Evolutionary conservation across 805 yeast species (phyloP).

Genomic region (Yueomyces sp.): DNA sequence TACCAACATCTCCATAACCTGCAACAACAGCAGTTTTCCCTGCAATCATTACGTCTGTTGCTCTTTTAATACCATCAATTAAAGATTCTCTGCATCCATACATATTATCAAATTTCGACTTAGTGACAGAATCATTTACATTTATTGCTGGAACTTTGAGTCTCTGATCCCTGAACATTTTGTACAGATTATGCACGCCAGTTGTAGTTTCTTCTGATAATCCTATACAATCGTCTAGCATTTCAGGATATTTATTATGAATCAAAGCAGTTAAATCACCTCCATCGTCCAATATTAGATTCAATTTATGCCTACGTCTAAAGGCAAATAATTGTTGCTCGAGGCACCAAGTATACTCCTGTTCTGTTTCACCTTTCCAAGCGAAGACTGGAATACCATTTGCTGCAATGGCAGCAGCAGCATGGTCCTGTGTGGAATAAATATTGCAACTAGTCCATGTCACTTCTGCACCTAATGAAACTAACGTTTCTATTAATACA

Average conservation of each 20-base stretch:
- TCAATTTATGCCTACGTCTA: constrained; percentile 90
- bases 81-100: constrained; percentile 99
- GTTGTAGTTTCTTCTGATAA: constrained; percentile 98
- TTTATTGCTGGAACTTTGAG: constrained; percentile 98
- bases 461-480: constrained; percentile 97
- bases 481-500: constrained; percentile 92
- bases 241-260: constrained; percentile 96
- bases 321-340: constrained; percentile 97
- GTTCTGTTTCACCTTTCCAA: constrained; percentile 99
- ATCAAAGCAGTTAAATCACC: constrained; percentile 96
- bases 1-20: constrained; percentile 99
- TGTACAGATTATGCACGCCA: constrained; percentile 98
- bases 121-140: constrained; percentile 97
- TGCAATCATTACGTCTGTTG: constrained; percentile 98
- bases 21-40: constrained; percentile 99
- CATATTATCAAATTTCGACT: constrained; percentile 97
- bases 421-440: constrained; percentile 98
- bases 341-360: constrained; percentile 98
- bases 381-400: constrained; percentile 98
- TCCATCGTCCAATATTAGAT: constrained; percentile 97
- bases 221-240: constrained; percentile 91
- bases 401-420: constrained; percentile 99
- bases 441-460: constrained; percentile 99
- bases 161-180: constrained; percentile 75
- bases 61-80: constrained; percentile 98